phyloP scores from a whole-genome alignment of 2,329 filamentous ascomycete species.

The Botrytis galanthina region DNA sequence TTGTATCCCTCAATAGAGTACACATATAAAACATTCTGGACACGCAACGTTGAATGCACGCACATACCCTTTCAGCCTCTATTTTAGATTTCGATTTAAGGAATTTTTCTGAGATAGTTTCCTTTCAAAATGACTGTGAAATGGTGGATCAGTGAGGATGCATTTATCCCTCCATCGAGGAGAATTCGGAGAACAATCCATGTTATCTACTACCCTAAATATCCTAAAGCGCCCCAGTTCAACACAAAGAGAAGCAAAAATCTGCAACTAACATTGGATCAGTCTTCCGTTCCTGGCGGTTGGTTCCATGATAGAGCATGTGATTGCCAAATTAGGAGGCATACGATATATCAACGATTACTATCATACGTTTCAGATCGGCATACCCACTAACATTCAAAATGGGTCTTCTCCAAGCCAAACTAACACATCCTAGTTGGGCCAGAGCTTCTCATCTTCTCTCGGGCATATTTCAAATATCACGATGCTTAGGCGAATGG shows the following conservation, averaged over 20 bases:
- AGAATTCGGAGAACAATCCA: slow-evolving; percentile 17
- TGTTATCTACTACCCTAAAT: slow-evolving; percentile 1
- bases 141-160: background rate
- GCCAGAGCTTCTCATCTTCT: background rate
- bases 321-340: slow-evolving; percentile 14
- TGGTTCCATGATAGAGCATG: slow-evolving; percentile 1
- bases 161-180: background rate
- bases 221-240: background rate
- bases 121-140: background rate
- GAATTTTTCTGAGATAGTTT: background rate
- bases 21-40: slow-evolving; percentile 4
- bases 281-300: slow-evolving; percentile 5
- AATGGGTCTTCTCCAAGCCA: background rate
- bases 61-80: background rate
- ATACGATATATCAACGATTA: background rate
- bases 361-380: slow-evolving; percentile 9
- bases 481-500: background rate
- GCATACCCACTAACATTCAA: background rate
- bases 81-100: background rate
- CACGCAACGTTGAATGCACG: background rate
- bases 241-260: slow-evolving; percentile 13
- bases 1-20: slow-evolving; percentile 6
- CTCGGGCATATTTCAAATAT: background rate
- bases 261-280: slow-evolving; percentile 9
- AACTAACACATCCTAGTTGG: background rate